phyloP scores from a whole-genome alignment of 768 basidiomycete species.

The Tricholoma saponaceum region DNA sequence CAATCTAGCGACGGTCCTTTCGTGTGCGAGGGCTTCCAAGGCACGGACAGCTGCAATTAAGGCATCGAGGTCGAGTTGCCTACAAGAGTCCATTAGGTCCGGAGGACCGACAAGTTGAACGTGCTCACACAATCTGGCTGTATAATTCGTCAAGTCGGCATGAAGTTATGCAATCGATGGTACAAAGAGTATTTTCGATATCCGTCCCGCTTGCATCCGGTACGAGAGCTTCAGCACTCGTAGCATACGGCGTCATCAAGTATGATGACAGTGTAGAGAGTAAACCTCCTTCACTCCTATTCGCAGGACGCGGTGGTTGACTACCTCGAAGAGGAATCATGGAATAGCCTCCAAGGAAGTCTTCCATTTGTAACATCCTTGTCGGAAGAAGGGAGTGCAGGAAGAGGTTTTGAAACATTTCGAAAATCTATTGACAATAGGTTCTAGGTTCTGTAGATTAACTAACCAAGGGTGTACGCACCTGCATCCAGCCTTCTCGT shows the following conservation, averaged over 20 bases:
- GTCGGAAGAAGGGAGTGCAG: slow-evolving; percentile 87
- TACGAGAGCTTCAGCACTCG: slow-evolving; percentile 69
- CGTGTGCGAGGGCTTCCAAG: slow-evolving; percentile 86
- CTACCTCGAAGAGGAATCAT: slow-evolving; percentile 86
- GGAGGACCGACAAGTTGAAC: not conserved
- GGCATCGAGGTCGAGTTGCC: slow-evolving; percentile 75
- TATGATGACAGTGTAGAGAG: slow-evolving; percentile 94
- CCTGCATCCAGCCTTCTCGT: slow-evolving; percentile 93
- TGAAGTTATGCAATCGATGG: slow-evolving; percentile 92
- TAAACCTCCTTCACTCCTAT: slow-evolving; percentile 82
- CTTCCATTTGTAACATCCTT: slow-evolving; percentile 95
- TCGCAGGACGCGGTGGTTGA: slow-evolving; percentile 55
- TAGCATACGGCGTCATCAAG: slow-evolving; percentile 89
- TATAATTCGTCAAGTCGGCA: slow-evolving; percentile 95
- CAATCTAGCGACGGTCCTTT: slow-evolving; percentile 76
- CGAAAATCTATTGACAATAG: slow-evolving; percentile 70
- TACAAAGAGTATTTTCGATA: slow-evolving; percentile 89
- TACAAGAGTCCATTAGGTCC: slow-evolving; percentile 24
- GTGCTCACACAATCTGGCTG: slow-evolving; percentile 82
- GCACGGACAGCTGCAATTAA: slow-evolving; percentile 82
- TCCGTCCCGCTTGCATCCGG: slow-evolving; percentile 89
- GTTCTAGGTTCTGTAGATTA: slow-evolving; percentile 4
- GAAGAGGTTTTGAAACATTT: slow-evolving; percentile 97
- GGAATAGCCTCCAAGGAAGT: slow-evolving; percentile 92
- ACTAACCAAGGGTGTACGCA: slow-evolving; percentile 25